phyloP scores from a whole-genome alignment of 164 flowering plant genomes.

The Aristolochia fimbriata region DNA sequence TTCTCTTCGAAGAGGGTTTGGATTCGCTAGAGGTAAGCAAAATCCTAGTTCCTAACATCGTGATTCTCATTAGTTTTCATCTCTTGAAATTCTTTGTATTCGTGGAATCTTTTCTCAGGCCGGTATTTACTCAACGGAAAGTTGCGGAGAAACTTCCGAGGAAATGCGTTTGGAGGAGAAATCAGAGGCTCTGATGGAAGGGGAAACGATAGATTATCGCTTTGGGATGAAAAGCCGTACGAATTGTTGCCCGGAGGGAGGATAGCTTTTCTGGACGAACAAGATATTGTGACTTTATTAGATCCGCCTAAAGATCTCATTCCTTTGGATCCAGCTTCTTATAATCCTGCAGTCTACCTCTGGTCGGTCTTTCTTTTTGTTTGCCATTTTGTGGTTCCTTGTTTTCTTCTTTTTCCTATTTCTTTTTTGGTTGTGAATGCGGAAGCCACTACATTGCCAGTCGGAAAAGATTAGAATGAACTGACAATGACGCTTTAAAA shows the following conservation, averaged over 20 bases:
- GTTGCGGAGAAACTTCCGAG: neutral
- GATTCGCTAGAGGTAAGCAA: neutral
- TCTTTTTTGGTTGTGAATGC: neutral
- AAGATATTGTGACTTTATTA: slow-evolving; percentile 54
- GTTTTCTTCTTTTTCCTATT: too few species aligned
- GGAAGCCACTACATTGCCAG: too few species aligned
- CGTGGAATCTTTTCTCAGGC: slow-evolving; percentile 1
- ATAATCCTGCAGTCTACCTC: slow-evolving; percentile 69
- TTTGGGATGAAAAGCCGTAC: slow-evolving; percentile 53
- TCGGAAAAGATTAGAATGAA: too few species aligned
- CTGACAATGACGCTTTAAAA: too few species aligned
- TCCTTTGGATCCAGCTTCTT: slow-evolving; percentile 63
- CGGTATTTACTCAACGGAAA: neutral
- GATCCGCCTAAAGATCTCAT: slow-evolving; percentile 70
- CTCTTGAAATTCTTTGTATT: neutral
- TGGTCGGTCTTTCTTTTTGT: slow-evolving; percentile 29
- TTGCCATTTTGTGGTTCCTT: neutral
- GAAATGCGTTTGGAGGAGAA: slow-evolving; percentile 2
- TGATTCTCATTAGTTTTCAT: neutral
- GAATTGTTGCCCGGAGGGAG: slow-evolving; percentile 32
- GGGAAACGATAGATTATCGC: slow-evolving; percentile 13
- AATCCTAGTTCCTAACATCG: neutral
- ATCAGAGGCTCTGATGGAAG: slow-evolving; percentile 23
- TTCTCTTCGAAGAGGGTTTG: neutral
- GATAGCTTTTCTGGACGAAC: slow-evolving; percentile 47